A percentile compares a stretch with the other conserved stretches of the same genome.
Evolutionary conservation across 2,329 filamentous ascomycete species (phyloP).

Genomic region (Monosporascus sp.): DNA sequence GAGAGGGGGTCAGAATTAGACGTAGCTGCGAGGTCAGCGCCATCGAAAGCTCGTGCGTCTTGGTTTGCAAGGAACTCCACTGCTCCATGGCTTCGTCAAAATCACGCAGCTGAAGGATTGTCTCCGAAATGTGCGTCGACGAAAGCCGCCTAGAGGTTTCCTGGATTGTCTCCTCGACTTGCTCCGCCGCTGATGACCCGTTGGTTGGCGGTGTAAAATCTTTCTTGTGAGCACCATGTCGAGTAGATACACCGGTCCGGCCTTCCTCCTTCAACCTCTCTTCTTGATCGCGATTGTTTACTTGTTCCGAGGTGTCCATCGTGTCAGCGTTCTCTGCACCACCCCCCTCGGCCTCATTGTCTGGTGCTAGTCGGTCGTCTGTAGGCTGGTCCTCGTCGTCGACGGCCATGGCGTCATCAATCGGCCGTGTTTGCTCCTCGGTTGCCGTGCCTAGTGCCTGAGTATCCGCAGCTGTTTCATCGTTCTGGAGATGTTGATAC

Average conservation of each 20-base stretch:
- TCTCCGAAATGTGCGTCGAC: constrained; percentile 61
- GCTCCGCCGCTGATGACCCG: constrained; percentile 33
- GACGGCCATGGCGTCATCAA: constrained; percentile 86
- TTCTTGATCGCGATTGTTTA: constrained; percentile 33
- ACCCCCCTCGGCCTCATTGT: constrained; percentile 40
- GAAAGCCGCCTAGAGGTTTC: constrained; percentile 60
- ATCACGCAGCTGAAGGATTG: constrained; percentile 38
- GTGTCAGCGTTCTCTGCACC: constrained; percentile 42
- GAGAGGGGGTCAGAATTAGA: constrained; percentile 88
- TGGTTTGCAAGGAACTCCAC: constrained; percentile 80
- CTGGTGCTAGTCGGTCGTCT: constrained; percentile 45
- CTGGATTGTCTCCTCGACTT: constrained; percentile 42
- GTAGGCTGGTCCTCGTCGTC: constrained; percentile 60
- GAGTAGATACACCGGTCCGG: constrained; percentile 55
- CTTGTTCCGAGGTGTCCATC: constrained; percentile 36
- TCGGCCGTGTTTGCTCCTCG: constrained; percentile 77
- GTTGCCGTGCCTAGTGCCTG: constrained; percentile 87
- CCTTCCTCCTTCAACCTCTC: constrained; percentile 47
- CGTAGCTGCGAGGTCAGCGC: constrained; percentile 91
- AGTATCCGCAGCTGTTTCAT: constrained; percentile 74
- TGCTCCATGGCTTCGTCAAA: constrained; percentile 59
- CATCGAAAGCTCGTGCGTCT: constrained; percentile 80
- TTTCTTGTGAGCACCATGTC: constrained; percentile 52
- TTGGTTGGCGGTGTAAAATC: constrained; percentile 35
- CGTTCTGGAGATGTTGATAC: constrained; percentile 87